Conservation (phyloP, 2,329 filamentous ascomycete genomes). For the Hirsutella thompsonii region DNA sequence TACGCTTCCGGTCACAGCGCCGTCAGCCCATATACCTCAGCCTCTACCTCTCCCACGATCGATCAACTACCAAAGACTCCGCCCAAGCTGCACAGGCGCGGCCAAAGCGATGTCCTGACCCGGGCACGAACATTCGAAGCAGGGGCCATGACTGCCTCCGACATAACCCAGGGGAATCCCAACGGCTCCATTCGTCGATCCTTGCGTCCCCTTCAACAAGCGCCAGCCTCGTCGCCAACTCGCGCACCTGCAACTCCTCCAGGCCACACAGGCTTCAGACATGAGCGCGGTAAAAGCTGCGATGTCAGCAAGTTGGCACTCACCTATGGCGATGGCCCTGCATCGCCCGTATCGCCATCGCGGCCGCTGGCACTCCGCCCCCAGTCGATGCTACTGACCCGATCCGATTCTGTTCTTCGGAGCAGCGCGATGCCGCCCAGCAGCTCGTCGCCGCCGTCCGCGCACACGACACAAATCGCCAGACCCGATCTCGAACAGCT, state of each 20-base stretch:
- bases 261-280: slow-evolving; percentile 14
- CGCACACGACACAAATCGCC: slow-evolving; percentile 32
- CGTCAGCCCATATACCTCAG: slow-evolving; percentile 51
- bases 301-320: slow-evolving; percentile 45
- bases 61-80: slow-evolving; percentile 25
- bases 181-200: slow-evolving; percentile 66
- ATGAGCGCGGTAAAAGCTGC: slow-evolving; percentile 51
- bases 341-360: slow-evolving; percentile 28
- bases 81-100: slow-evolving; percentile 47
- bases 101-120: slow-evolving; percentile 56
- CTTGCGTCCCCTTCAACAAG: slow-evolving; percentile 59
- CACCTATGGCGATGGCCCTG: slow-evolving; percentile 27
- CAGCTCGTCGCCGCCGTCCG: slow-evolving; percentile 17
- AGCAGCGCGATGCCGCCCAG: slow-evolving; percentile 18
- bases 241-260: slow-evolving; percentile 22
- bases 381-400: slow-evolving; percentile 48
- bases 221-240: slow-evolving; percentile 34
- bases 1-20: slow-evolving; percentile 45
- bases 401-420: slow-evolving; percentile 38
- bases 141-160: slow-evolving; percentile 28
- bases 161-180: slow-evolving; percentile 43
- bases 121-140: slow-evolving; percentile 35
- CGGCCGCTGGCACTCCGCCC: slow-evolving; percentile 33
- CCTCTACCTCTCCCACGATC: slow-evolving; percentile 53
- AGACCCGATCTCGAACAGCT: slow-evolving; percentile 68